Conservation (phyloP, 179 eudicot genomes). For the Silene vulgaris region DNA sequence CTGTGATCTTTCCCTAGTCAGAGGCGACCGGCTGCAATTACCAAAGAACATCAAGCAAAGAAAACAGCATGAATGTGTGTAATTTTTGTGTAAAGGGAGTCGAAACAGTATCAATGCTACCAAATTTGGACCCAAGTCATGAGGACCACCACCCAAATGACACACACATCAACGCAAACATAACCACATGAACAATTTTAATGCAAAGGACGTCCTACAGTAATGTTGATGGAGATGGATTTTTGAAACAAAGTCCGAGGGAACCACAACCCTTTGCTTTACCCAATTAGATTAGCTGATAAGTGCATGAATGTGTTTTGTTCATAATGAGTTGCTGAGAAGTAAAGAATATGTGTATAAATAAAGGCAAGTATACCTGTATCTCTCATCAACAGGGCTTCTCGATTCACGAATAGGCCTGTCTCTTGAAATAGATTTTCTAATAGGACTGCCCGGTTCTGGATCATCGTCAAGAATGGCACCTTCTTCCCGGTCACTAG, state of each 20-base stretch:
- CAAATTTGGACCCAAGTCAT: too few relatives aligned
- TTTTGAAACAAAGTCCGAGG: too few relatives aligned
- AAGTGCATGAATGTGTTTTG: too few relatives aligned
- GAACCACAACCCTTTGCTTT: too few relatives aligned
- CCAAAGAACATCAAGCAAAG: not conserved
- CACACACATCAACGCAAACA: too few relatives aligned
- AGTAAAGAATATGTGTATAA: not conserved
- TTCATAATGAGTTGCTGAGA: not conserved
- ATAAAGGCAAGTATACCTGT: slow-evolving; percentile 31
- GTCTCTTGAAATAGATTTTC: slow-evolving; percentile 23
- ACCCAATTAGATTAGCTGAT: too few relatives aligned
- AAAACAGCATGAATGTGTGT: not conserved
- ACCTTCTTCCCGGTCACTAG: slow-evolving; percentile 27
- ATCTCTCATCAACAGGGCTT: slow-evolving; percentile 44
- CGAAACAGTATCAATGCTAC: too few relatives aligned
- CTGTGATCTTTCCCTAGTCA: slow-evolving; percentile 36
- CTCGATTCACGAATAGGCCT: slow-evolving; percentile 32
- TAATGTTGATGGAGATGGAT: too few relatives aligned
- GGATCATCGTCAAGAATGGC: slow-evolving; percentile 40
- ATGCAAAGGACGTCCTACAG: too few relatives aligned
- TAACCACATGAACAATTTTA: too few relatives aligned
- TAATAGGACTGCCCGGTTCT: slow-evolving; percentile 26
- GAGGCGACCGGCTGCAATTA: slow-evolving; percentile 43
- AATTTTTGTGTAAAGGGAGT: too few relatives aligned
- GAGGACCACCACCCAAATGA: too few relatives aligned